A percentile compares a stretch with the other conserved stretches of the same genome.
phyloP scores from a whole-genome alignment of 176 grass and related monocot genomes.

The Alloteropsis semialata region DNA sequence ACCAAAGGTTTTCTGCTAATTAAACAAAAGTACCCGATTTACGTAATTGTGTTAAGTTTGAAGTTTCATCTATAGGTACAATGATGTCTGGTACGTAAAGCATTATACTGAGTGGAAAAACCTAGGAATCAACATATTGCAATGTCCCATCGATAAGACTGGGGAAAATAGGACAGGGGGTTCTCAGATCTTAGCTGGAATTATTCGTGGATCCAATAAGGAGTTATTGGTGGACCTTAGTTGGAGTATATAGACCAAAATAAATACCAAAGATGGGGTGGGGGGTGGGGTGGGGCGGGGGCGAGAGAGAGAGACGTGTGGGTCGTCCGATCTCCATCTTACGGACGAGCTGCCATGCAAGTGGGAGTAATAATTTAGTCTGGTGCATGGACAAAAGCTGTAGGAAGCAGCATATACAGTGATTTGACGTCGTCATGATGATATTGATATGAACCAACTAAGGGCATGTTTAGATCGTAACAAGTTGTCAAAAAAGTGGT shows the following conservation, averaged over 20 bases:
- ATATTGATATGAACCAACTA: too few species aligned
- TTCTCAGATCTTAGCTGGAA: not conserved
- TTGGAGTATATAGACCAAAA: too few species aligned
- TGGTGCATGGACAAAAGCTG: not conserved
- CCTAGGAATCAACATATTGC: conserved; percentile 32
- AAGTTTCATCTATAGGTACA: not conserved
- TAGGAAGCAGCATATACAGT: not conserved
- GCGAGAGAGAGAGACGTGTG: not conserved
- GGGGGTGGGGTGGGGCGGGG: too few species aligned
- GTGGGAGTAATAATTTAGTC: not conserved
- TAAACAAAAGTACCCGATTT: too few species aligned
- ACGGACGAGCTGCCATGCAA: not conserved
- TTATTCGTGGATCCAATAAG: conserved; percentile 3
- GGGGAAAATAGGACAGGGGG: not conserved
- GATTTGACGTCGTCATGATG: not conserved
- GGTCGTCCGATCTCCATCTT: not conserved
- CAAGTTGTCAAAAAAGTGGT: too few species aligned
- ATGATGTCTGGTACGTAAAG: conserved; percentile 23
- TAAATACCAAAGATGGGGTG: too few species aligned
- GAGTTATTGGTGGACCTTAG: too few species aligned
- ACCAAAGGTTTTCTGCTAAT: not conserved
- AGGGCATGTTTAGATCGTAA: too few species aligned
- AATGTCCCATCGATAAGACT: conserved; percentile 14
- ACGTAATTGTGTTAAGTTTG: too few species aligned
- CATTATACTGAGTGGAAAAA: conserved; percentile 24